Evolutionary conservation across 176 grass and related monocot genomes (phyloP).

Genomic region (Cenchrus purpureus): DNA sequence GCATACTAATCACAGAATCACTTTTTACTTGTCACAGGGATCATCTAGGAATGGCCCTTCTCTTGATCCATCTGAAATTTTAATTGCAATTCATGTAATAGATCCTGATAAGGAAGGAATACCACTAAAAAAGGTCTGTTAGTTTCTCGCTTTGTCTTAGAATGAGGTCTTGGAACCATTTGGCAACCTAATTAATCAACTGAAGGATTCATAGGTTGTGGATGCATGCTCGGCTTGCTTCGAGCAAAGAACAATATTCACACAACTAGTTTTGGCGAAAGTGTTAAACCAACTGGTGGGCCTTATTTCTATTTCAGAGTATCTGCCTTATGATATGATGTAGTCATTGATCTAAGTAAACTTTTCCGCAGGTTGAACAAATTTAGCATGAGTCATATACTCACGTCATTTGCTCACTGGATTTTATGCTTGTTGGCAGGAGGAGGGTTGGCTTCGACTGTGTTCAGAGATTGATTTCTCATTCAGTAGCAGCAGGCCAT

Average conservation of each 20-base stretch:
- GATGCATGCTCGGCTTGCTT: slow-evolving; percentile 93
- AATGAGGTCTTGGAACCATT: not conserved
- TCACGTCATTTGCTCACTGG: no score
- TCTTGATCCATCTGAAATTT: slow-evolving; percentile 86
- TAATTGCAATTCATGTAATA: slow-evolving; percentile 93
- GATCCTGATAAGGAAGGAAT: slow-evolving; percentile 91
- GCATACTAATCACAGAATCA: slow-evolving; percentile 18
- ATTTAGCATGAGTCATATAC: slow-evolving; percentile 19
- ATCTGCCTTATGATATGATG: slow-evolving; percentile 13
- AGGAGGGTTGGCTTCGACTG: no score
- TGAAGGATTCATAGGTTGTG: slow-evolving; percentile 67
- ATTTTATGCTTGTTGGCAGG: no score
- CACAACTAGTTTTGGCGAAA: slow-evolving; percentile 93
- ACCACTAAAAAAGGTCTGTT: slow-evolving; percentile 80
- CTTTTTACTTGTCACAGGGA: slow-evolving; percentile 51
- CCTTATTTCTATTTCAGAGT: slow-evolving; percentile 23
- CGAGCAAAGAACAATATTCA: slow-evolving; percentile 79
- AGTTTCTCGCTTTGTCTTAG: slow-evolving; percentile 21
- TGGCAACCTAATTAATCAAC: slow-evolving; percentile 22
- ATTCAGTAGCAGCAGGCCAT: no score
- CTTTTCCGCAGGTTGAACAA: slow-evolving; percentile 83
- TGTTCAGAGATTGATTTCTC: no score
- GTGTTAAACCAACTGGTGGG: slow-evolving; percentile 84
- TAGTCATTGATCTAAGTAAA: slow-evolving; percentile 21
- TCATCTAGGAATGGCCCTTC: slow-evolving; percentile 69